A percentile compares a stretch with the other conserved stretches of the same genome.
Conservation (phyloP, 1,139 yeast genomes). For the Protomyces arabidopsidicola region DNA sequence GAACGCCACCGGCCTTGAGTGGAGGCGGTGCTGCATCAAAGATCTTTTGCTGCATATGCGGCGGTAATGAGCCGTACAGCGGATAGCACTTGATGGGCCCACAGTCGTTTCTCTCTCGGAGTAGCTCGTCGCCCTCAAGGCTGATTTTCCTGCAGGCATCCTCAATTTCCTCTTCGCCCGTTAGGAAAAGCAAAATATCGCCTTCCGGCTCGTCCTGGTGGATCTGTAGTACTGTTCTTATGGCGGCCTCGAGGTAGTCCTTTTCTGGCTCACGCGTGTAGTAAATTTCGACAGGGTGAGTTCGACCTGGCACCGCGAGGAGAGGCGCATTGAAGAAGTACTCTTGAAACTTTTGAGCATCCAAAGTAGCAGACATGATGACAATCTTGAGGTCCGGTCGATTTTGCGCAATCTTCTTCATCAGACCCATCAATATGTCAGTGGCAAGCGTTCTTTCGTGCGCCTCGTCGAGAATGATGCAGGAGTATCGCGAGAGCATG, state of each 20-base stretch:
- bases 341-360: constrained; percentile 89
- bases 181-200: constrained; percentile 78
- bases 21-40: constrained; percentile 83
- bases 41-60: constrained; percentile 87
- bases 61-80: constrained; percentile 91
- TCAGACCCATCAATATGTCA: constrained; percentile 90
- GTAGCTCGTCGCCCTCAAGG: constrained; percentile 79
- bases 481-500: constrained; percentile 69
- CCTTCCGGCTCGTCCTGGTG: constrained; percentile 96
- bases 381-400: constrained; percentile 87
- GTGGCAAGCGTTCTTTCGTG: constrained; percentile 97
- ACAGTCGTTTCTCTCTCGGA: constrained; percentile 72
- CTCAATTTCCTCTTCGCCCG: constrained; percentile 98
- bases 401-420: constrained; percentile 72
- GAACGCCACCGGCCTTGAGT: constrained; percentile 62
- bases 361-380: constrained; percentile 96
- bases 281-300: constrained; percentile 93
- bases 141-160: constrained; percentile 88
- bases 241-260: constrained; percentile 90
- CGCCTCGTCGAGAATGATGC: constrained; percentile 94
- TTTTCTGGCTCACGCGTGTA: constrained; percentile 95
- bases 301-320: constrained; percentile 95
- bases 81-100: constrained; percentile 91
- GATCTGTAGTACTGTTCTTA: constrained; percentile 88
- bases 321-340: constrained; percentile 90